Evolutionary conservation across 768 basidiomycete genomes (phyloP).

Genomic region (Holtermannia corniformis): DNA sequence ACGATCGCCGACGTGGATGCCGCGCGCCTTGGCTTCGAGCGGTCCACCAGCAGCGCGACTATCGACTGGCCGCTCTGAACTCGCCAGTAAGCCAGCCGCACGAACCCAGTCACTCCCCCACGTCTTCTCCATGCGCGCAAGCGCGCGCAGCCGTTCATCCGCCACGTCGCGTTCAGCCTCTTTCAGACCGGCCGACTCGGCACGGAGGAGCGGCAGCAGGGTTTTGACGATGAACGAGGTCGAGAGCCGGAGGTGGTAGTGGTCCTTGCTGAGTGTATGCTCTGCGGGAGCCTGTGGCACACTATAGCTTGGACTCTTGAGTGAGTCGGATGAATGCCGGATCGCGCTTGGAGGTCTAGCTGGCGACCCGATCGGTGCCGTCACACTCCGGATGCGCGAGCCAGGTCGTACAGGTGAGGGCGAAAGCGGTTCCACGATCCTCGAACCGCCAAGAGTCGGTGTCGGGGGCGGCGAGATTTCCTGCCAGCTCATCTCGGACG

Average conservation of each 20-base stretch:
- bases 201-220: slow-evolving; percentile 21
- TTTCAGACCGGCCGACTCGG: slow-evolving; percentile 11
- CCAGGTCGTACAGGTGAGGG: slow-evolving; percentile 3
- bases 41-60: slow-evolving; percentile 37
- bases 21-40: slow-evolving; percentile 41
- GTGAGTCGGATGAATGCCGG: neutral
- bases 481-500: neutral
- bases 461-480: no score
- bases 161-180: slow-evolving; percentile 40
- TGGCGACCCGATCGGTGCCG: neutral
- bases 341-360: neutral
- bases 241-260: slow-evolving; percentile 29
- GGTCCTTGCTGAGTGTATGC: slow-evolving; percentile 19
- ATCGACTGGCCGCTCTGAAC: neutral
- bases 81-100: slow-evolving; percentile 13
- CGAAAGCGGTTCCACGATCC: neutral
- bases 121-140: slow-evolving; percentile 61
- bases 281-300: neutral
- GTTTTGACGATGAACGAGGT: slow-evolving; percentile 26
- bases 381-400: neutral
- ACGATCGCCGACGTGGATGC: slow-evolving; percentile 27
- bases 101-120: slow-evolving; percentile 58
- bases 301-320: neutral
- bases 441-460: neutral
- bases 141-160: slow-evolving; percentile 53